Base-by-base conservation (phyloP, 1,284 basidiomycete genomes). In the Amylostereum areolatum region DNA sequence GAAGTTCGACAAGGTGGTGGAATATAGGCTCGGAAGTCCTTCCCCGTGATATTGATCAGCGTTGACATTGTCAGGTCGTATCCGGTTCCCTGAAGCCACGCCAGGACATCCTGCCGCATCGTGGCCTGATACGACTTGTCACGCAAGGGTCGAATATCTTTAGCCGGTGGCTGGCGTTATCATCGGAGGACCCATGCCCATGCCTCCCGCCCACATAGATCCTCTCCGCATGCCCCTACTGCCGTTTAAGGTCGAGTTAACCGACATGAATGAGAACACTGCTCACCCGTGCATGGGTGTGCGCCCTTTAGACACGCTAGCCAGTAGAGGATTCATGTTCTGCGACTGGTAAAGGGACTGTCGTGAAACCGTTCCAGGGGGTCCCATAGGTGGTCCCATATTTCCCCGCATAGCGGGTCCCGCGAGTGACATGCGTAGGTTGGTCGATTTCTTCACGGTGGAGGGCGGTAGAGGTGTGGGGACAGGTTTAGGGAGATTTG, bases 21-120 rank as follows among this genome's bases (percentile, higher is more conserved):
- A 94, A 91, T 35, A 95, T 86, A n/a, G 0, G 75, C 70, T 42
- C 89, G 82, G 59, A 89, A 94, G 53, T 92, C 89, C 57, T 90
- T 89, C 5, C 79, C 83, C 3, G 87, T 88, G 42, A 92, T 89
- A 41, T 83, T 87, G 40, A 74, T 70, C 4, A 93, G 70, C 3
- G 79, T 81, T 49, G 81, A 75, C 61, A 79, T 74, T 0, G 78
- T 73, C 33, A 91, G 77, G 1, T 89, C 85, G 49, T 78, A 84
- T 2, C 80, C 81, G 11, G 73, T 74, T 24, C 67, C 65, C 49
- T 80, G 73, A 7, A 94, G 74, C 70, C 83, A 93, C 10, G 70
- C 71, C 37, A 77, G 68, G 50, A 95, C 81, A 33, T 92, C 88
- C 52, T 83, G 79, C 24, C 83, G 78, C 77, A 90, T 88, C 57